These are phyloP conservation scores for Tinospora cordifolia DNA, from an alignment of 164 flowering plant species.

Conservation along the genomic window DNA sequence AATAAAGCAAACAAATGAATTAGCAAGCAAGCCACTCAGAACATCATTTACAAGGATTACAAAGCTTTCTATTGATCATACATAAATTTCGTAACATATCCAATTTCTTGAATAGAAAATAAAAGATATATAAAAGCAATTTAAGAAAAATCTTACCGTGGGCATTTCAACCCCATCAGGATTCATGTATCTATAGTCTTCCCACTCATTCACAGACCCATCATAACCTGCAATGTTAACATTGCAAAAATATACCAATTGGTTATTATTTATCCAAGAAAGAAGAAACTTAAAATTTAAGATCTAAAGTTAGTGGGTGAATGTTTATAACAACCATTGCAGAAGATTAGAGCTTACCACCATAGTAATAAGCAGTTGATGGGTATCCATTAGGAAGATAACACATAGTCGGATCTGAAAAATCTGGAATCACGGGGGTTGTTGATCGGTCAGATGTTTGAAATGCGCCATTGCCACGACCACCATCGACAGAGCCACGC, in stretches of 20 bases:
- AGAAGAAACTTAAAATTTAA: not conserved
- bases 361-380: conserved; percentile 37
- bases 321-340: too few relatives aligned
- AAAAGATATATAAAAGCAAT: not conserved
- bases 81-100: not conserved
- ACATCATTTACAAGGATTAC: not conserved
- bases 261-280: not conserved
- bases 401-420: conserved; percentile 29
- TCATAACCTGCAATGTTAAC: conserved; percentile 4
- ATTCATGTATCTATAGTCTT: conserved; percentile 1
- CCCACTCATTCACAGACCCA: conserved; percentile 4
- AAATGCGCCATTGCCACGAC: conserved; percentile 35
- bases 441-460: conserved; percentile 39
- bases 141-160: not conserved
- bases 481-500: conserved; percentile 36
- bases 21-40: not conserved
- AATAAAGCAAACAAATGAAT: not conserved
- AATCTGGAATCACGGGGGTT: conserved; percentile 29
- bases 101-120: not conserved
- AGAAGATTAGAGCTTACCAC: conserved; percentile 27
- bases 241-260: not conserved
- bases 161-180: conserved; percentile 3
- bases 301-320: not conserved
- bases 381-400: conserved; percentile 40
- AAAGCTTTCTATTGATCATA: not conserved